A percentile compares a stretch with the other conserved stretches of the same genome.
Evolutionary conservation across 2,329 filamentous ascomycete species (phyloP).

Genomic region (Fusarium anguioides): DNA sequence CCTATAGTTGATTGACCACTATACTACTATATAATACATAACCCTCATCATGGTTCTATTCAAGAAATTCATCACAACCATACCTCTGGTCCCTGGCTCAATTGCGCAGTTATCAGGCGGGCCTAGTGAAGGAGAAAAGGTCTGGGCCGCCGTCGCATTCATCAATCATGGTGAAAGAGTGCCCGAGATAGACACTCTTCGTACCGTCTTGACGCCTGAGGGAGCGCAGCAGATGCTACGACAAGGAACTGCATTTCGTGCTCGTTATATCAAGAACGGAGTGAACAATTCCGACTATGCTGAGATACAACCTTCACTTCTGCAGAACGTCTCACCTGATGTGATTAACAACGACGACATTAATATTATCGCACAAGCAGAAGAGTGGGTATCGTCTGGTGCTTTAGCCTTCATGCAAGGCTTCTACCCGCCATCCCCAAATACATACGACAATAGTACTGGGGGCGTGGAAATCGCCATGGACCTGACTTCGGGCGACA

Average conservation of each 20-base stretch:
- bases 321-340: conserved; percentile 56
- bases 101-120: conserved; percentile 47
- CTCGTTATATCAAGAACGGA: conserved; percentile 58
- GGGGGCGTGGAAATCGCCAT: conserved; percentile 57
- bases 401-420: conserved; percentile 85
- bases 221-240: conserved; percentile 64
- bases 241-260: conserved; percentile 61
- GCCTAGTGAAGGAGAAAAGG: conserved; percentile 52
- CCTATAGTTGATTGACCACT: neutral
- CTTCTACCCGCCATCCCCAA: conserved; percentile 78
- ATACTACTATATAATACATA: neutral
- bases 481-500: conserved; percentile 50
- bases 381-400: conserved; percentile 69
- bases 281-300: conserved; percentile 43
- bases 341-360: conserved; percentile 63
- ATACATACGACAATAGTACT: conserved; percentile 44
- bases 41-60: conserved; percentile 35
- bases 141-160: conserved; percentile 63
- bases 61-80: conserved; percentile 19
- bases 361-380: conserved; percentile 53
- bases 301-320: conserved; percentile 48
- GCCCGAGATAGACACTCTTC: conserved; percentile 50
- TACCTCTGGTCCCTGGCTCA: conserved; percentile 38
- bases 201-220: conserved; percentile 59
- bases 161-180: conserved; percentile 66